Conservation (phyloP, 176 grass and related monocot species). For the Phoenix roebelenii region DNA sequence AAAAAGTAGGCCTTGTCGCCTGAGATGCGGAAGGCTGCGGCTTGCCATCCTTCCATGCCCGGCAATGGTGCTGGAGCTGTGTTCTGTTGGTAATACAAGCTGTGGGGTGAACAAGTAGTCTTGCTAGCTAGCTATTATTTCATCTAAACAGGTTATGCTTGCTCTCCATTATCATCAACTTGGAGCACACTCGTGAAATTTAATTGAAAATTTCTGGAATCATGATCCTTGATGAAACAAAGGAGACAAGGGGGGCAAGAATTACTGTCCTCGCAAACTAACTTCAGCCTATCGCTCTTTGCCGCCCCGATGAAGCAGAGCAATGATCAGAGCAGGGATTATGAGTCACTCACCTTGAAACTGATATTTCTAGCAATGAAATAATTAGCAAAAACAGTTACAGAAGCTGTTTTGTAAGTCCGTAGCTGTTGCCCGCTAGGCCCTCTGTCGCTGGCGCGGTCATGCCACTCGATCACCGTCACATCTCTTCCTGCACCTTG, state of each 20-base stretch:
- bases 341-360: constrained; percentile 74
- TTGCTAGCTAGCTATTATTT: no score
- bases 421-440: constrained; percentile 78
- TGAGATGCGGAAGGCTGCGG: constrained; percentile 87
- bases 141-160: no score
- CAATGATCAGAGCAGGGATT: neutral
- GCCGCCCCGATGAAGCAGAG: no score
- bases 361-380: constrained; percentile 98
- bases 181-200: no score
- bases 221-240: no score
- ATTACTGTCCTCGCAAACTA: no score
- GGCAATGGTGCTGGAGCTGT: constrained; percentile 80
- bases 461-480: constrained; percentile 95
- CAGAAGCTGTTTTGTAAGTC: constrained; percentile 93
- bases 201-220: no score
- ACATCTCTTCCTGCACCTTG: constrained; percentile 58
- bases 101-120: no score
- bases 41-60: constrained; percentile 82
- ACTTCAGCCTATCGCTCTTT: no score
- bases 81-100: constrained; percentile 39
- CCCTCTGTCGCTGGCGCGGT: constrained; percentile 71
- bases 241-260: no score
- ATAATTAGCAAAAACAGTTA: constrained; percentile 86
- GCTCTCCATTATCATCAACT: no score
- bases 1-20: constrained; percentile 93